Percentiles rank a stretch among this genome's conserved stretches.
Evolutionary conservation across 768 basidiomycete species (phyloP).

Genomic region (Peribolospora baueri): DNA sequence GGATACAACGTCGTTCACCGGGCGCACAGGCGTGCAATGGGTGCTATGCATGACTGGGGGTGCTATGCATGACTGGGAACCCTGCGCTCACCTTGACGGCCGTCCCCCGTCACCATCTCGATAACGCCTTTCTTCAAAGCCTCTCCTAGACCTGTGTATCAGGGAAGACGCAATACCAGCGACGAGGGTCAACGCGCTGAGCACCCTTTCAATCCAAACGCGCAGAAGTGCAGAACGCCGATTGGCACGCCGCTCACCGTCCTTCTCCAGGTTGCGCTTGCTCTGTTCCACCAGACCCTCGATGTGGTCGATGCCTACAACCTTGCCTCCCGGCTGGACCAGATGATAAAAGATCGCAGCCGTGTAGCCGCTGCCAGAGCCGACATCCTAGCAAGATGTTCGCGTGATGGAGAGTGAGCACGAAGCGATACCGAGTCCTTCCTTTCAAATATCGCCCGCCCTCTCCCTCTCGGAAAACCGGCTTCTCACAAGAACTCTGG

Average conservation of each 20-base stretch:
- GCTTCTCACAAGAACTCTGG: constrained; percentile 35
- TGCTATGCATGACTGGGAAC: background rate
- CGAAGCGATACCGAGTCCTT: too few relatives aligned
- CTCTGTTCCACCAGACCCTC: constrained; percentile 33
- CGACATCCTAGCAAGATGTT: too few relatives aligned
- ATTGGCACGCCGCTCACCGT: constrained; percentile 22
- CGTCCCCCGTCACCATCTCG: constrained; percentile 47
- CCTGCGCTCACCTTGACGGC: constrained; percentile 34
- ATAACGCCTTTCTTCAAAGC: constrained; percentile 34
- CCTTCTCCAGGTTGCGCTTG: constrained; percentile 34
- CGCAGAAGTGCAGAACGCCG: too few relatives aligned
- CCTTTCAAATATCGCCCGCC: too few relatives aligned
- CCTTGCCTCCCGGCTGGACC: constrained; percentile 10
- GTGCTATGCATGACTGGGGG: background rate
- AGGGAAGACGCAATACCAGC: too few relatives aligned
- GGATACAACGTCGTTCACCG: background rate
- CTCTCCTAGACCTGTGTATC: constrained; percentile 19
- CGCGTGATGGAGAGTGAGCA: too few relatives aligned
- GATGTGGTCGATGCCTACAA: constrained; percentile 76
- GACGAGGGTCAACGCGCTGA: too few relatives aligned
- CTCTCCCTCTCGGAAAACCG: too few relatives aligned
- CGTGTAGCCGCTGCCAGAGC: too few relatives aligned
- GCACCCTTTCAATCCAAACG: too few relatives aligned
- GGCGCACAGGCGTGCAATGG: background rate
- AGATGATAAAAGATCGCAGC: background rate